Conservation (phyloP, 129 eudicot species). For the Chrysanthemum makinoi region DNA sequence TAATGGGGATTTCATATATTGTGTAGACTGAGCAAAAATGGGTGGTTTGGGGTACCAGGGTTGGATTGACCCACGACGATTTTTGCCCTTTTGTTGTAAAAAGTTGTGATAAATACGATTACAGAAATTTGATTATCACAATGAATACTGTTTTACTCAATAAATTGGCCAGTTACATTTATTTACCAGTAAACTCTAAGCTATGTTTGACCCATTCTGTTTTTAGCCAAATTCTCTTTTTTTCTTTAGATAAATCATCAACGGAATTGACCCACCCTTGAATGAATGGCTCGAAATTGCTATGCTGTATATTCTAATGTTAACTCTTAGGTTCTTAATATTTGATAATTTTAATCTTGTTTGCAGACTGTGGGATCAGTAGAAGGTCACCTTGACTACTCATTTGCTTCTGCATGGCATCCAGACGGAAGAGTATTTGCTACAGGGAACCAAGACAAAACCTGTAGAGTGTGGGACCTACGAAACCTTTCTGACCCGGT, state of each 20-base stretch:
- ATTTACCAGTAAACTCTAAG: constrained; percentile 22
- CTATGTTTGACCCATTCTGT: too few species aligned
- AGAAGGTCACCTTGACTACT: background rate
- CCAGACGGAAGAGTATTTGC: constrained; percentile 66
- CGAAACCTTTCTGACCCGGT: constrained; percentile 57
- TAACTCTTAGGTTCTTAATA: background rate
- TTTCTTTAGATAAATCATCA: background rate
- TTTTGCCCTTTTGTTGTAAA: too few species aligned
- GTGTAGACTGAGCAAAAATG: too few species aligned
- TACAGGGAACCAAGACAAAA: constrained; percentile 89
- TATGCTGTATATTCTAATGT: background rate
- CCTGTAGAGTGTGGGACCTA: constrained; percentile 78
- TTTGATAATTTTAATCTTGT: background rate
- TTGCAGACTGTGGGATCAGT: background rate
- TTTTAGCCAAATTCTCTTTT: background rate
- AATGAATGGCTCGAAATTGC: background rate
- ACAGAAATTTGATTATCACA: too few species aligned
- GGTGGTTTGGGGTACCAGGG: too few species aligned
- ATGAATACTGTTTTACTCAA: too few species aligned
- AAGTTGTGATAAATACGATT: too few species aligned
- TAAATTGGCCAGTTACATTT: constrained; percentile 14
- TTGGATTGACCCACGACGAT: too few species aligned
- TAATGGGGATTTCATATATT: background rate
- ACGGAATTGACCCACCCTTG: too few species aligned
- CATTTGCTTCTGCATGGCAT: constrained; percentile 83